Evolutionary conservation across 2,329 filamentous ascomycete genomes (phyloP), one percentile per base, ranked within the genome.

Genomic region (Grosmannia huntii): DNA sequence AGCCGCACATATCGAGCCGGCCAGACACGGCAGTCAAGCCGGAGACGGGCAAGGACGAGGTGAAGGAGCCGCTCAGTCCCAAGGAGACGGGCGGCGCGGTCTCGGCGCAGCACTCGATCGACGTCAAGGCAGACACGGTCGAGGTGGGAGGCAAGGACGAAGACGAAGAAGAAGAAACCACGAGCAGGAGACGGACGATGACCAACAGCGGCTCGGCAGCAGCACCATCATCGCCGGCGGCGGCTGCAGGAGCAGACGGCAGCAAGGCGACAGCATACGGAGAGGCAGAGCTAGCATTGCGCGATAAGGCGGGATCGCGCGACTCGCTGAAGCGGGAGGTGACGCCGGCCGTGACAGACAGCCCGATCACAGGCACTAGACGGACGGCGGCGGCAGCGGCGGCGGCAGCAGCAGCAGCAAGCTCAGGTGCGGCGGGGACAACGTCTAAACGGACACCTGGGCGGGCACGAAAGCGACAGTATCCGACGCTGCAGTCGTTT

Each of bases 11-110:
- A 5, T 41, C 55, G 48, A 27, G 44, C n/a, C 64, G 68, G 14
- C 65, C 69, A 23, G 46, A 49, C 21, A 14, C 21, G n/a, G 56
- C 70, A 3, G 59, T 68, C 12, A 73, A 76, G 38, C 46, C 53
- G 14, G 60, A 62, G 52, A 41, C 50, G 14, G 31, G 28, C 19
- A 57, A 31, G 64, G 67, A 70, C 14, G 71, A 72, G 36, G 71
- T 72, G 38, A 69, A 72, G 60, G 73, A 75, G 53, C 78, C 78
- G 2, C 69, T 80, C 48, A 81, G 78, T 62, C 78, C 78, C 6
- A 75, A 72, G 38, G 77, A 80, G 62, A 74, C 74, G 21, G 75
- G 76, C 52, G 73, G 73, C 33, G 77, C 76, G 33, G 76, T 75
- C 59, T 74, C 74, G 0, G 67, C 71, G 1, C 73, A 77, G 60